A percentile compares a stretch with the other conserved stretches of the same genome.
These are phyloP conservation scores for Lavandula angustifolia DNA, from an alignment of 257 asterid genomes.

Conservation along the genomic window DNA sequence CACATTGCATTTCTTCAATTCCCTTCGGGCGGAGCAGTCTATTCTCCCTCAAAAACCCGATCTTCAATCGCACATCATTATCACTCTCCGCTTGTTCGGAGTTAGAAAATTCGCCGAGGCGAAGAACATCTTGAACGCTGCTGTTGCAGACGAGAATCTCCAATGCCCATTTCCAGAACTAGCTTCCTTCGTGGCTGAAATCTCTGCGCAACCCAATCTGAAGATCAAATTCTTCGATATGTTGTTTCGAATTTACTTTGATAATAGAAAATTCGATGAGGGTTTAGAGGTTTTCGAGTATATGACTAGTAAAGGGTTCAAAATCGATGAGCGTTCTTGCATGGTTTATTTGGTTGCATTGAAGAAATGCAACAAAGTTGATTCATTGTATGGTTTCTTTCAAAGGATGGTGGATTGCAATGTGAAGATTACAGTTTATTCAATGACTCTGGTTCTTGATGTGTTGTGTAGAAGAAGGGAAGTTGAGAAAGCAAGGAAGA, in stretches of 20 bases:
- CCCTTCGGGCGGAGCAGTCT: constrained; percentile 41
- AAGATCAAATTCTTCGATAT: constrained; percentile 42
- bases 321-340: constrained; percentile 77
- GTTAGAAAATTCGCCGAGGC: constrained; percentile 61
- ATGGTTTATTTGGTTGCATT: constrained; percentile 70
- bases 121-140: constrained; percentile 48
- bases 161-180: constrained; percentile 47
- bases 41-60: constrained; percentile 41
- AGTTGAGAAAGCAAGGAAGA: constrained; percentile 49
- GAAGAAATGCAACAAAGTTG: constrained; percentile 52
- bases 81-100: constrained; percentile 60
- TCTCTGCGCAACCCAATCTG: constrained; percentile 28
- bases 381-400: constrained; percentile 50
- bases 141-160: constrained; percentile 48
- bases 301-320: constrained; percentile 49
- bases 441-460: constrained; percentile 68
- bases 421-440: constrained; percentile 68
- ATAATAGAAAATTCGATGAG: constrained; percentile 42
- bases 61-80: constrained; percentile 52
- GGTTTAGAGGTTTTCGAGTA: constrained; percentile 50
- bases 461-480: constrained; percentile 62
- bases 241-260: constrained; percentile 59
- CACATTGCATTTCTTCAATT: constrained; percentile 65
- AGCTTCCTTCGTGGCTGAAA: constrained; percentile 39
- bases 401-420: constrained; percentile 63